Evolutionary conservation across 1,284 basidiomycete species (phyloP).

Genomic region (Paramarasmius palmivorus): DNA sequence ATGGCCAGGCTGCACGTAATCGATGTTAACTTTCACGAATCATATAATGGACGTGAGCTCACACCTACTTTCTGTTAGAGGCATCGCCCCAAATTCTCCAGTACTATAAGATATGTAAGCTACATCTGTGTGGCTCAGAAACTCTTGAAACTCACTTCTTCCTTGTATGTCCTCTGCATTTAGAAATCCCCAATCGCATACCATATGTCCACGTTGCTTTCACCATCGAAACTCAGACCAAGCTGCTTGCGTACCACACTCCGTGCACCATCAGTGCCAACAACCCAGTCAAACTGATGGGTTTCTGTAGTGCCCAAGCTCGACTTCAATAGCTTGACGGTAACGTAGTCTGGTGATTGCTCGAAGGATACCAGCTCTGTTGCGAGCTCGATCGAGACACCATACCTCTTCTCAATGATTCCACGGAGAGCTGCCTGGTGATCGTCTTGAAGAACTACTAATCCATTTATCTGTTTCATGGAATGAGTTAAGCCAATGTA

Average conservation of each 20-base stretch:
- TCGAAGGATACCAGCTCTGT: slow-evolving; percentile 37
- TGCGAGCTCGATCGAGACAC: slow-evolving; percentile 36
- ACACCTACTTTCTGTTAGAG: slow-evolving; percentile 24
- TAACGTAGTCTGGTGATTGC: slow-evolving; percentile 31
- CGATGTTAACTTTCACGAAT: background rate
- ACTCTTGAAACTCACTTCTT: slow-evolving; percentile 25
- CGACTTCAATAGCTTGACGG: slow-evolving; percentile 20
- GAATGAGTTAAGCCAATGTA: too few relatives aligned
- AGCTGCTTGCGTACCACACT: slow-evolving; percentile 33
- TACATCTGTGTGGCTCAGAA: background rate
- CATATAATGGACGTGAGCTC: background rate
- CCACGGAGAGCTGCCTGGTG: slow-evolving; percentile 36
- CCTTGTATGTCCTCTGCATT: slow-evolving; percentile 27
- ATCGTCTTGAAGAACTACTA: slow-evolving; percentile 38
- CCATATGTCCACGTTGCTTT: slow-evolving; percentile 11
- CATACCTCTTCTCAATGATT: slow-evolving; percentile 28
- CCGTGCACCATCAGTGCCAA: slow-evolving; percentile 42
- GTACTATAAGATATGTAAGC: slow-evolving; percentile 19
- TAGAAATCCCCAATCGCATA: slow-evolving; percentile 27
- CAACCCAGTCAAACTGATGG: slow-evolving; percentile 32
- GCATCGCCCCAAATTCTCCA: slow-evolving; percentile 38
- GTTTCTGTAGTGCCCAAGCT: slow-evolving; percentile 19
- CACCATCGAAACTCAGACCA: slow-evolving; percentile 30
- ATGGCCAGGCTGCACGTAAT: slow-evolving; percentile 36
- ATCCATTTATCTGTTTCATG: slow-evolving; percentile 5